Base-by-base conservation (phyloP, 192 early-diverging fungal species). In the Chytriomyces confervae region DNA sequence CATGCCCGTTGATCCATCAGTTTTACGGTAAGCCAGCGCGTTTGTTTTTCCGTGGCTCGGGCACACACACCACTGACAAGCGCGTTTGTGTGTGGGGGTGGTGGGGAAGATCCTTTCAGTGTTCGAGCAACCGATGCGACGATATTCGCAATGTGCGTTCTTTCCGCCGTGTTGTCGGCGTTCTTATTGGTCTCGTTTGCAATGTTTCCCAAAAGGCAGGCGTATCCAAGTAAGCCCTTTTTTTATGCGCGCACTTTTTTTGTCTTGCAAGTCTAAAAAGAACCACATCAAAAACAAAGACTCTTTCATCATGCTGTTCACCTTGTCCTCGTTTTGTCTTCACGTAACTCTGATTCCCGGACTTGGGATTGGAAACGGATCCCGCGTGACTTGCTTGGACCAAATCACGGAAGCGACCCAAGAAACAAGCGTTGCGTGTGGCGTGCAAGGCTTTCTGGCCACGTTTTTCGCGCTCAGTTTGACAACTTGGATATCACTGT, bases 151-250 rank as follows among this genome's bases (percentile, higher is more conserved):
- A 36, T 23, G 10, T 16, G n/a, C 27, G n/a, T 72, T 9, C 1
- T 72, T 16, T 72, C 70, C n/a, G 13, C 60, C 9, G 16, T 60
- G 13, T 48, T 48, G 20, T 50, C 70, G 18, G 23, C 36, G 2
- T 57, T 72, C 36, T 23, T 60, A 0, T 27, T 72, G 9, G n/a
- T 72, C 2, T 72, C 70, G 27, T 72, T 60, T 51, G 9, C 29
- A 9, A 23, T 72, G 27, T 72, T 72, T 60, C 70, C 70, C 9
- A 72, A 51, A 43, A 11, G 36, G 20, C 51, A 51, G 20, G 29
- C 3, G n/a, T 51, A 72, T 72, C 70, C 70, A 10, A 47, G 36
- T 24, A 48, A 24, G 16, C 7, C 4, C 1, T 36, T 36, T 36
- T 36, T 36, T 36, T 0, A 36, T 1, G 36, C 36, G 36, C 3